phyloP scores from a whole-genome alignment of 208 protist genomes.

The Leishmania martiniquensis region DNA sequence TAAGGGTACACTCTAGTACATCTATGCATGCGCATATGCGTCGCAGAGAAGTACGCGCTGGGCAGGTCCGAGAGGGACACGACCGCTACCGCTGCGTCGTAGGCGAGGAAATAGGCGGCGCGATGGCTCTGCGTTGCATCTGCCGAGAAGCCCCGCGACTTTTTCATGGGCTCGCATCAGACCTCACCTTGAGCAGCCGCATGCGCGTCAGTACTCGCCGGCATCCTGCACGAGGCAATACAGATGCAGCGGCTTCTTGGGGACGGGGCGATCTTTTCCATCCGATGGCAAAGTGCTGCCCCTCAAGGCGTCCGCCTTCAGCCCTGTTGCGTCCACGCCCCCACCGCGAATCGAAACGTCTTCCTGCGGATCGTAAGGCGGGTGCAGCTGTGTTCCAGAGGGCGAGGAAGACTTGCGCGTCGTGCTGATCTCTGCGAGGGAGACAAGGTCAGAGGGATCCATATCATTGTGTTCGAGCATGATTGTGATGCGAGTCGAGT shows the following conservation, averaged over 20 bases:
- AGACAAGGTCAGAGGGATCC: conserved; percentile 62
- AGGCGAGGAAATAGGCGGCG: neutral
- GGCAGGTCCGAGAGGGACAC: neutral
- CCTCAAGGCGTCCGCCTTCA: neutral
- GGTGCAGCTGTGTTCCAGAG: conserved; percentile 2
- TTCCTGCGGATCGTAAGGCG: neutral
- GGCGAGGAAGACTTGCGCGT: conserved; percentile 16
- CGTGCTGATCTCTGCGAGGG: conserved; percentile 63
- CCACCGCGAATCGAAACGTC: conserved; percentile 23
- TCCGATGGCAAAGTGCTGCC: neutral
- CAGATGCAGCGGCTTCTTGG: conserved; percentile 36
- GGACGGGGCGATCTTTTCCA: neutral
- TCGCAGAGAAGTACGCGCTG: neutral
- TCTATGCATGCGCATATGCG: neutral
- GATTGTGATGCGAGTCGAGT: conserved; percentile 74
- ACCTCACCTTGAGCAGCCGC: neutral
- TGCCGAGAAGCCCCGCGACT: neutral
- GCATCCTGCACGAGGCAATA: conserved; percentile 84
- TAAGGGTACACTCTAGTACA: neutral
- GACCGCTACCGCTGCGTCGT: no score
- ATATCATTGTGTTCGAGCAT: conserved; percentile 82
- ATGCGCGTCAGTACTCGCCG: conserved; percentile 42
- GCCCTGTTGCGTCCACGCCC: conserved; percentile 7
- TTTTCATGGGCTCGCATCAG: neutral
- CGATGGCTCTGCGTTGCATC: neutral